Evolutionary conservation across 2,329 filamentous ascomycete genomes (phyloP), one percentile per base, ranked within the genome.

Genomic region (Cryphonectria carpinicola): DNA sequence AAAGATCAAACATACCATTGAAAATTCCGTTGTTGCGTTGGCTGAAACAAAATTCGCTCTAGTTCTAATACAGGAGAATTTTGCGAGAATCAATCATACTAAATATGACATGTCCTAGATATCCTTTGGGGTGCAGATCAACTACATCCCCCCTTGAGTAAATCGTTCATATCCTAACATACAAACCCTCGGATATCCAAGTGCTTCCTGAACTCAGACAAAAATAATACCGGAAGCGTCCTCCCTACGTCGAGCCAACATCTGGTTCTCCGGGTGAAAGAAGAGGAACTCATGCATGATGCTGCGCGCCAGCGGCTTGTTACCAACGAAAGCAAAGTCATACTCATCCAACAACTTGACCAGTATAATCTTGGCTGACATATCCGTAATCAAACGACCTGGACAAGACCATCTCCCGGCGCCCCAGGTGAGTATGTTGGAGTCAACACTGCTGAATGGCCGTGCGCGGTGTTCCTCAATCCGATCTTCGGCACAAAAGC

Each of bases 391-490:
- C 10, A 67, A n/a, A 41, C 72, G 73, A 7, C 73, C 73, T 3
- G 71, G 73, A 58, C 73, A 74, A 6, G 73, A 64, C 62, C 54
- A 70, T 17, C 71, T 43, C 4, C 73, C 73, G 1, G 72, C 52
- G 62, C 73, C 73, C 73, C 73, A 74, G 2, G 72, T 71, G 25
- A 73, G 67, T 14, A 73, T 68, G 32, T 73, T 65, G 5, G 61
- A 35, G 58, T 73, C 71, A 43, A 74, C 52, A 32, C 49, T 61
- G 14, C 70, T 56, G 56, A 74, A 74, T 5, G 73, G 72, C 22
- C 61, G 67, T 6, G 72, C 56, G 13, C 65, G 69, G 52, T 71
- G 72, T 4, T 41, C 39, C 39, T 41, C 13, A 14, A 41, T 41
- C 39, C 39, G 39, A 14, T 41, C 39, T 41, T 41, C 8, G 8